Percentiles rank a stretch among this genome's conserved stretches.
These are phyloP conservation scores for Abrus pulchellus DNA, from an alignment of 306 rosid species.

Conservation along the genomic window DNA sequence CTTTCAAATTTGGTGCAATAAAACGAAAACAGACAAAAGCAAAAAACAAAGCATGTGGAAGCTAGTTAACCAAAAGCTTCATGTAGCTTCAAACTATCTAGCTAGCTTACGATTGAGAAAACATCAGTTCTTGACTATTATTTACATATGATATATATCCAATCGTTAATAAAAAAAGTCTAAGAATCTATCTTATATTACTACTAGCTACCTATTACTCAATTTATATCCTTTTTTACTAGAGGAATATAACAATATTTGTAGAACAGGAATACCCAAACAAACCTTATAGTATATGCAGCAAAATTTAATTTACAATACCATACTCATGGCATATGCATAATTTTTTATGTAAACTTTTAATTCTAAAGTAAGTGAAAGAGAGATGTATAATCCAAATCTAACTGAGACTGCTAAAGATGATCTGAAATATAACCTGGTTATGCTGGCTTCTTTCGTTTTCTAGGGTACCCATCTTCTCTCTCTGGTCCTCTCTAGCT, in stretches of 20 bases:
- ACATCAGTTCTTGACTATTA: conserved; percentile 12
- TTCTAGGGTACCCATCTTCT: conserved; percentile 26
- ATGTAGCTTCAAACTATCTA: not conserved
- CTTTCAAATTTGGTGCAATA: conserved; percentile 57
- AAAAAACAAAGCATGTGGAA: conserved; percentile 37
- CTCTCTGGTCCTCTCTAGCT: conserved; percentile 45
- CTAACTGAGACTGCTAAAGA: too few species aligned
- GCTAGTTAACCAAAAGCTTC: conserved; percentile 29
- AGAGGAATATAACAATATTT: not conserved
- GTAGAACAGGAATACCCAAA: not conserved
- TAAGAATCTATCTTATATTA: not conserved
- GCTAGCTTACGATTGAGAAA: not conserved
- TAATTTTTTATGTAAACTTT: not conserved
- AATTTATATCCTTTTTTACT: not conserved
- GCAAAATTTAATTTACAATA: not conserved
- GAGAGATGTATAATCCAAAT: too few species aligned
- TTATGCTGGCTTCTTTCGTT: conserved; percentile 11
- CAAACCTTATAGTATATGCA: not conserved
- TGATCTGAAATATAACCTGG: not conserved
- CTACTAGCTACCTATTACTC: not conserved
- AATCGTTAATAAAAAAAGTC: not conserved
- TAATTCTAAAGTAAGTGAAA: too few species aligned
- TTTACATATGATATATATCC: not conserved
- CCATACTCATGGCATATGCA: not conserved
- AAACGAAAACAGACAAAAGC: conserved; percentile 47